Base-by-base conservation (phyloP, 805 yeast genomes). In the Candida patagonica region DNA sequence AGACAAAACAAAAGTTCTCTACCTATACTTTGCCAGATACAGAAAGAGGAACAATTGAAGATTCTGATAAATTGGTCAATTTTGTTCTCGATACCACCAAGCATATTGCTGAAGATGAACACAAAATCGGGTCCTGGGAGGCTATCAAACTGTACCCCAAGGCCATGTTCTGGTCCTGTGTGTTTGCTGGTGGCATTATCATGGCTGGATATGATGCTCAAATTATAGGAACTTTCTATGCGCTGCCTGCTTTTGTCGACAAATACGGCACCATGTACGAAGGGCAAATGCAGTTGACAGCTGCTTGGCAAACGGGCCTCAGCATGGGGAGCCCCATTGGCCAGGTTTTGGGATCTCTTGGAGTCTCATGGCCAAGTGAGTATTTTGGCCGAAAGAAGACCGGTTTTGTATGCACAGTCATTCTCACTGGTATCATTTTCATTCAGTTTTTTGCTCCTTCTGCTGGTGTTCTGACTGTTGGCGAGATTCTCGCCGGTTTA, bases 141-240 rank as follows among this genome's bases (percentile, higher is more conserved):
- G 73, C 68, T 17, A 30, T 68, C 29, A 59, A 51, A 42, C 58
- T 59, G 17, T 67, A 68, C 49, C 73, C 72, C 10, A 60, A 56
- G 41, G 74, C 75, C 12, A 64, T 64, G 26, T 47, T 63, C 43
- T 71, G 76, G 76, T 65, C 74, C 2, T 44, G 67, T 20, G 53
- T 70, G 29, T 54, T 71, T 35, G 61, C 71, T 6, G 47, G 66
- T 6, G 65, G 70, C 21, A 57, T 71, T 41, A 51, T 70, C 37
- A 69, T 69, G 74, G 72, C 66, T 42, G 76, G 75, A 23, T 70
- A 67, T 54, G 75, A 70, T 47, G 56, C 61, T 22, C 60, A 58
- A 39, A 53, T 71, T 37, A 56, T 71, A 38, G 48, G 54, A 26
- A 57, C 70, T 3, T 65, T 71, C 50, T 71, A 57, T 53, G 73